Percentiles rank a stretch among this genome's conserved stretches.
Evolutionary conservation across 495 filamentous ascomycete genomes (phyloP).

Genomic region (Penicillium cosmopolitanum): DNA sequence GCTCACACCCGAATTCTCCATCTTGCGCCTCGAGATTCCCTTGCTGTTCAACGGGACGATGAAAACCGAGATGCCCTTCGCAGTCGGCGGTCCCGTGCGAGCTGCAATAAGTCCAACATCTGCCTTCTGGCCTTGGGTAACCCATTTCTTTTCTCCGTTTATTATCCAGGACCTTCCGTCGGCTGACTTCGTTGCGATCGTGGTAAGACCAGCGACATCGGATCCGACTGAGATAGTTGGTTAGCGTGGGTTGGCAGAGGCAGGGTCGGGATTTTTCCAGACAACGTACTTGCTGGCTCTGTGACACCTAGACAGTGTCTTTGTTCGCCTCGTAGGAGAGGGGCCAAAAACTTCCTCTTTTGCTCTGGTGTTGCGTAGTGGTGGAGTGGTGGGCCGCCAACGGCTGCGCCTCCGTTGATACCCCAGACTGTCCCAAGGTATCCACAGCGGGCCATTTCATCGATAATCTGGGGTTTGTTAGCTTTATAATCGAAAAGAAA

Average conservation of each 20-base stretch:
- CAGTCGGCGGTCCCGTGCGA: conserved; percentile 14
- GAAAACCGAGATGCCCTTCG: conserved; percentile 20
- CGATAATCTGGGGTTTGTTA: conserved; percentile 15
- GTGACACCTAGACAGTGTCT: conserved; percentile 21
- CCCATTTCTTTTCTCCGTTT: conserved; percentile 82
- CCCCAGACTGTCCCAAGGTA: conserved; percentile 22
- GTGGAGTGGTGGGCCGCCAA: conserved; percentile 19
- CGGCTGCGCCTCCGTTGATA: conserved; percentile 22
- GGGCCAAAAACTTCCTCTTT: conserved; percentile 18
- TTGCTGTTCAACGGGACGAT: conserved; percentile 16
- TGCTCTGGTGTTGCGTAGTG: conserved; percentile 17
- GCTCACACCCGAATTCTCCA: conserved; percentile 21
- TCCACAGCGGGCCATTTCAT: conserved; percentile 22
- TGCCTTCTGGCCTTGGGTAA: conserved; percentile 69
- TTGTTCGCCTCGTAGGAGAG: conserved; percentile 19
- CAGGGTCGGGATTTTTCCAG: too few species aligned
- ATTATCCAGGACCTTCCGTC: conserved; percentile 75
- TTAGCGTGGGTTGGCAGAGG: background rate
- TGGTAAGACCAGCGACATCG: conserved; percentile 72
- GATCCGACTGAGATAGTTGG: conserved; percentile 45
- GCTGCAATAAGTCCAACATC: conserved; percentile 17
- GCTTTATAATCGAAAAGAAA: background rate
- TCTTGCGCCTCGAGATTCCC: conserved; percentile 16
- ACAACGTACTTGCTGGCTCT: conserved; percentile 15
- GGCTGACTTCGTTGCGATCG: conserved; percentile 67